Percentiles rank a stretch among this genome's conserved stretches.
Conservation (phyloP, 805 yeast species). For the Candida sithepensis region DNA sequence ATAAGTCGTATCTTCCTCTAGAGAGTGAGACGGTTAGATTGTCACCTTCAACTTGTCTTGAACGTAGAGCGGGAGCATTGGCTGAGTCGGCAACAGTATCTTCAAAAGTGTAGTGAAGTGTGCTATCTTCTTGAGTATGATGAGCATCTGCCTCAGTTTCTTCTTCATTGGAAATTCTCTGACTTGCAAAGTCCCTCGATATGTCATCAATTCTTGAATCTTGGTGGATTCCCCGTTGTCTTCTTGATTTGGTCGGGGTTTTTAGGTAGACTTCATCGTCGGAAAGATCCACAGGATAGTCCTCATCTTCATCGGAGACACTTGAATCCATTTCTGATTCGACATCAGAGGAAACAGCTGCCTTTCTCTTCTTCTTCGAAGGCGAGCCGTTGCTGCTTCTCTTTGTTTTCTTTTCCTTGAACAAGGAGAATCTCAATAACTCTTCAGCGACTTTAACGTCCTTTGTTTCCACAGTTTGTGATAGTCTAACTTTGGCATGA, state of each 20-base stretch:
- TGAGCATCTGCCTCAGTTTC: not conserved
- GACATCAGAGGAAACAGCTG: slow-evolving; percentile 22
- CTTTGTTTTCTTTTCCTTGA: slow-evolving; percentile 56
- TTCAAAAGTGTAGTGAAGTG: not conserved
- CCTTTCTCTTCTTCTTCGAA: slow-evolving; percentile 36
- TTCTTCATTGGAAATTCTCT: slow-evolving; percentile 11
- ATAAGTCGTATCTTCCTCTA: slow-evolving; percentile 43
- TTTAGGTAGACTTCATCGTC: not conserved
- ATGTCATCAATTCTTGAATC: slow-evolving; percentile 25
- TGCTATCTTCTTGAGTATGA: slow-evolving; percentile 2
- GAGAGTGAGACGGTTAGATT: slow-evolving; percentile 36
- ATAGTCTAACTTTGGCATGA: slow-evolving; percentile 91
- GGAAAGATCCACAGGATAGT: slow-evolving; percentile 3
- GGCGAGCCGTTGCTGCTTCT: slow-evolving; percentile 29
- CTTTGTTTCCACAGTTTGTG: slow-evolving; percentile 63
- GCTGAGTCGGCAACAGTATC: slow-evolving; percentile 2
- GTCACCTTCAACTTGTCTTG: slow-evolving; percentile 12
- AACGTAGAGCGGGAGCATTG: slow-evolving; percentile 11
- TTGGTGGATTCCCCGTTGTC: slow-evolving; percentile 23
- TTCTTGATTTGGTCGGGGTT: slow-evolving; percentile 17
- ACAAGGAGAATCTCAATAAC: slow-evolving; percentile 77
- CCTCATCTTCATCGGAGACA: slow-evolving; percentile 8
- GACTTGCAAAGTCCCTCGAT: slow-evolving; percentile 22
- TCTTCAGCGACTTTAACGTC: slow-evolving; percentile 89
- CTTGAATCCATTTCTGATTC: slow-evolving; percentile 8